Conservation (phyloP, 179 eudicot species). For the Drosera spatulata region DNA sequence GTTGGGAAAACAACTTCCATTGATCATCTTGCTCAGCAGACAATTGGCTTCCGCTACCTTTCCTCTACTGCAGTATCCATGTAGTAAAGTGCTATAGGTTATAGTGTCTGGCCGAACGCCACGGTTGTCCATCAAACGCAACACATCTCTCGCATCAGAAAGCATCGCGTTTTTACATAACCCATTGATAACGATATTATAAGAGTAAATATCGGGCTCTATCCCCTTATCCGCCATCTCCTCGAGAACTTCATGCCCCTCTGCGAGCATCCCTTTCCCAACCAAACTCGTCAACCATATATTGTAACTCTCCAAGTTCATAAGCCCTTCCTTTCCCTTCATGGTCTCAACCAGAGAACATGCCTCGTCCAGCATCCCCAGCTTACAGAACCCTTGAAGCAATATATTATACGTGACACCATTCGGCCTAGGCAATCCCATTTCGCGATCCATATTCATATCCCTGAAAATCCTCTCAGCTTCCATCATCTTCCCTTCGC, state of each 20-base stretch:
- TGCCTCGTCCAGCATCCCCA: constrained; percentile 74
- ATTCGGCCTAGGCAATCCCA: constrained; percentile 68
- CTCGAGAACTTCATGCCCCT: constrained; percentile 49
- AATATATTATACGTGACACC: constrained; percentile 54
- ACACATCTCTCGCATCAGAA: constrained; percentile 53
- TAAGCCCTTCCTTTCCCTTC: constrained; percentile 34
- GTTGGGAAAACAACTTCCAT: constrained; percentile 50
- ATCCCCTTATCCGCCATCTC: constrained; percentile 48
- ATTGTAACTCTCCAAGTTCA: constrained; percentile 54
- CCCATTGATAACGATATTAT: constrained; percentile 65
- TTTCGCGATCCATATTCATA: constrained; percentile 68
- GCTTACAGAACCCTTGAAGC: constrained; percentile 66
- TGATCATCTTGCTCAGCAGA: constrained; percentile 59
- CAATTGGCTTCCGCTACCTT: constrained; percentile 50
- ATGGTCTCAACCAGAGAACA: constrained; percentile 48
- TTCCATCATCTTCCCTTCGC: constrained; percentile 64
- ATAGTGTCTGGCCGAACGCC: constrained; percentile 57
- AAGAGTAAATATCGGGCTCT: constrained; percentile 49
- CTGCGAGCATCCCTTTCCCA: constrained; percentile 61
- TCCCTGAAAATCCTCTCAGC: constrained; percentile 87
- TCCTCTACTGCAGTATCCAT: constrained; percentile 71
- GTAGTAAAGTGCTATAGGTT: constrained; percentile 66
- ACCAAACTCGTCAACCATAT: constrained; percentile 73
- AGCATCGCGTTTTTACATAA: constrained; percentile 72
- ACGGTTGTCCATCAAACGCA: constrained; percentile 39